Evolutionary conservation across 2,329 filamentous ascomycete genomes (phyloP).

Genomic region (Reticulascus tulasneorum): DNA sequence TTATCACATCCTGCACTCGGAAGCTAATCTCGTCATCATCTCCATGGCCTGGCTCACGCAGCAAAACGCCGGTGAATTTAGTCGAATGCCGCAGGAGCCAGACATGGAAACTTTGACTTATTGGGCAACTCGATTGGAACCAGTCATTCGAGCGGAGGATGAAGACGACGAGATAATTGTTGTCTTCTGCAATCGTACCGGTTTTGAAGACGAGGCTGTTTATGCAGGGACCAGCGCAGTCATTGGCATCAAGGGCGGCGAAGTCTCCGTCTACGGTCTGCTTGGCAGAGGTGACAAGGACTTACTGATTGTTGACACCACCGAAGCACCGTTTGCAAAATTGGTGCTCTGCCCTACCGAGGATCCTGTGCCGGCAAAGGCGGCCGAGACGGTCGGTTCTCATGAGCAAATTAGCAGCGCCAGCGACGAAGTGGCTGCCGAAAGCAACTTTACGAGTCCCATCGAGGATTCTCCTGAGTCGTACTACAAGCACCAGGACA

Average conservation of each 20-base stretch:
- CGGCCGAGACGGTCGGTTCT: too few relatives aligned
- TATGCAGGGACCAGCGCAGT: conserved; percentile 75
- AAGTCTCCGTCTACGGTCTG: conserved; percentile 65
- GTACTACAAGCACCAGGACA: too few relatives aligned
- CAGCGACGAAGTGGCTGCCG: too few relatives aligned
- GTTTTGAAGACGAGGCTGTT: conserved; percentile 59
- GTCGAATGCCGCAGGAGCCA: conserved; percentile 49
- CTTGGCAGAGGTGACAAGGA: conserved; percentile 68
- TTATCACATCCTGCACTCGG: conserved; percentile 51
- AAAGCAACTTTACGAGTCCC: too few relatives aligned
- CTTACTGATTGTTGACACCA: conserved; percentile 64
- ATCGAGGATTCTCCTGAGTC: too few relatives aligned
- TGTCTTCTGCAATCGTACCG: conserved; percentile 67
- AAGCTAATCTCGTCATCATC: conserved; percentile 62
- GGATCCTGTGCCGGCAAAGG: too few relatives aligned
- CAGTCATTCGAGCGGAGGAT: conserved; percentile 49
- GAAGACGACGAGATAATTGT: conserved; percentile 59
- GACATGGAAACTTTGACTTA: conserved; percentile 73
- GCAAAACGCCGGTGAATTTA: conserved; percentile 44
- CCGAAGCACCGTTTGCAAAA: conserved; percentile 37
- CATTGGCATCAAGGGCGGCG: conserved; percentile 60
- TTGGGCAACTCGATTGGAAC: conserved; percentile 69
- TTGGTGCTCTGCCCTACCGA: conserved; percentile 29
- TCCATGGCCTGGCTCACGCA: conserved; percentile 76
- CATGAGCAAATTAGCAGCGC: background rate